Evolutionary conservation across 2,329 filamentous ascomycete genomes (phyloP).

Genomic region (Clarireedia paspali): DNA sequence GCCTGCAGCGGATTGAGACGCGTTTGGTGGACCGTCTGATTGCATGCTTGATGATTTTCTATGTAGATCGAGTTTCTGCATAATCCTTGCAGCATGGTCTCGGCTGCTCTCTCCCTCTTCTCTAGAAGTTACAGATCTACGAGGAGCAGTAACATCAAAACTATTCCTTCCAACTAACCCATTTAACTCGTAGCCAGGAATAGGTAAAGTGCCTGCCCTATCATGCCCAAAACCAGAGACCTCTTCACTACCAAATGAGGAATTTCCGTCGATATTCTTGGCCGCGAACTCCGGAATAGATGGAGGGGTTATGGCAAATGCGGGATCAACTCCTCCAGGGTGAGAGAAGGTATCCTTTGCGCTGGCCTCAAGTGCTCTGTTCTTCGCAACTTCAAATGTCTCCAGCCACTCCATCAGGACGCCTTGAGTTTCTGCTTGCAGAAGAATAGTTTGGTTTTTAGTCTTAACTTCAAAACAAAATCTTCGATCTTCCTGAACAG

Average conservation of each 20-base stretch:
- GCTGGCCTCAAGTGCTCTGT: constrained; percentile 75
- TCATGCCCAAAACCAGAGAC: constrained; percentile 38
- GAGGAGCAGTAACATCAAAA: constrained; percentile 53
- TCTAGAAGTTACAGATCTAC: constrained; percentile 47
- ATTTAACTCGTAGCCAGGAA: constrained; percentile 43
- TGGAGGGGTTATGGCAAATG: constrained; percentile 87
- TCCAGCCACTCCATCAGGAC: constrained; percentile 94
- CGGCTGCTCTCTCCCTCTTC: constrained; percentile 68
- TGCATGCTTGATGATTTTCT: constrained; percentile 54
- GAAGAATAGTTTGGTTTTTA: constrained; percentile 79
- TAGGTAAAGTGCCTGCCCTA: constrained; percentile 53
- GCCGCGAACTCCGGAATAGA: constrained; percentile 86
- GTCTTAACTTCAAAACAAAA: constrained; percentile 99
- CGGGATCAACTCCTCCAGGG: constrained; percentile 54
- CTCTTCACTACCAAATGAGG: constrained; percentile 39
- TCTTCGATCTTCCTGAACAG: constrained; percentile 83
- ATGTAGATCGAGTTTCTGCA: constrained; percentile 86
- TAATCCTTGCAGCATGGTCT: constrained; percentile 81
- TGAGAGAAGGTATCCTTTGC: constrained; percentile 36
- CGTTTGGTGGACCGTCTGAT: constrained; percentile 33
- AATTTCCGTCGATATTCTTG: constrained; percentile 61
- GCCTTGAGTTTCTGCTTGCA: constrained; percentile 87
- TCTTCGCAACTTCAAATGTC: constrained; percentile 89
- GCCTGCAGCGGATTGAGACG: constrained; percentile 33
- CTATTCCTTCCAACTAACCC: constrained; percentile 58